These are phyloP conservation scores for Exophiala xenobiotica DNA, from an alignment of 2,329 filamentous ascomycete species.

Conservation along the genomic window DNA sequence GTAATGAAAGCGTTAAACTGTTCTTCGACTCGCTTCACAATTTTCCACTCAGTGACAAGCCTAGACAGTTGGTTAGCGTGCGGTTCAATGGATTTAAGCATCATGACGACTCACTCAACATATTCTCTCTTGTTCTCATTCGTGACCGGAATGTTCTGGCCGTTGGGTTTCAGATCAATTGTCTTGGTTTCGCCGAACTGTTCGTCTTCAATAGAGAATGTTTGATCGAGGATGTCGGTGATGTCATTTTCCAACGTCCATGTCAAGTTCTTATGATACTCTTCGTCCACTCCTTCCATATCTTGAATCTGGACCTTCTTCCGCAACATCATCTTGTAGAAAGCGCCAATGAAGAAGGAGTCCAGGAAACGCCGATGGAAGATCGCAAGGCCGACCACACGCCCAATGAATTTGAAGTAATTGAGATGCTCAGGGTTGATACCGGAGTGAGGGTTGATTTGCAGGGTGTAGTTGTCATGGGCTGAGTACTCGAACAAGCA, in stretches of 20 bases:
- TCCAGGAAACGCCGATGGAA: conserved; percentile 98
- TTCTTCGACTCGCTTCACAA: conserved; percentile 96
- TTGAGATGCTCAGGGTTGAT: conserved; percentile 99
- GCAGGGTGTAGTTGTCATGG: conserved; percentile 99
- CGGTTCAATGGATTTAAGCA: background rate
- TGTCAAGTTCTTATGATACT: conserved; percentile 92
- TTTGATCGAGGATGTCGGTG: conserved; percentile 88
- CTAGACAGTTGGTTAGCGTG: conserved; percentile 44
- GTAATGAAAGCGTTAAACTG: conserved; percentile 98
- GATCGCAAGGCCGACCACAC: conserved; percentile 93
- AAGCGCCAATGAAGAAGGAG: conserved; percentile 97
- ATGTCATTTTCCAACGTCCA: conserved; percentile 99
- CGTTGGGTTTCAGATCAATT: conserved; percentile 88
- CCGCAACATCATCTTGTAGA: conserved; percentile 98
- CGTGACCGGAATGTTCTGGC: conserved; percentile 89
- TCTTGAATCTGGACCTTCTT: conserved; percentile 90
- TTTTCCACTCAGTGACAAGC: conserved; percentile 98
- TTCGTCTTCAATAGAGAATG: conserved; percentile 96
- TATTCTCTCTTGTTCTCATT: conserved; percentile 99
- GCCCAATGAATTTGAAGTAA: conserved; percentile 99
- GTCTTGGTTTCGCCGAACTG: conserved; percentile 92
- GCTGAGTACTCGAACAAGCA: conserved; percentile 99
- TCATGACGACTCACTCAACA: conserved; percentile 67
- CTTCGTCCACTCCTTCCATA: conserved; percentile 98
- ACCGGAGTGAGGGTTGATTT: conserved; percentile 98